A percentile compares a stretch with the other conserved stretches of the same genome.
These are phyloP conservation scores for Arthrinium phaeospermum DNA, from an alignment of 2,329 filamentous ascomycete genomes.

Conservation along the genomic window DNA sequence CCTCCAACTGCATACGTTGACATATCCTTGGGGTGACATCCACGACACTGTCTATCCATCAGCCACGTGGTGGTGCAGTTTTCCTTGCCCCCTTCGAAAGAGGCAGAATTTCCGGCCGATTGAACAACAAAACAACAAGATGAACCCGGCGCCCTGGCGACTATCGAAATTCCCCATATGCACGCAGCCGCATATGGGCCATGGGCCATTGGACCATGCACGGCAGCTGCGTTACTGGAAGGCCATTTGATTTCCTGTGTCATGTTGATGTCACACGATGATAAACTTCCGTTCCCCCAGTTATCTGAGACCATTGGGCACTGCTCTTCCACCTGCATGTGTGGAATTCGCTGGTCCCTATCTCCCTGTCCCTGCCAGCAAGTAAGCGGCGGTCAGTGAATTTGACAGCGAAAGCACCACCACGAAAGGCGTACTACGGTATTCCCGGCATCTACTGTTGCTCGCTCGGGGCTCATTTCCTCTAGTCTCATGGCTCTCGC, in stretches of 20 bases:
- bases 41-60: conserved; percentile 5
- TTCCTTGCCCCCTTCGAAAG: background rate
- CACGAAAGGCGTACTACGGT: background rate
- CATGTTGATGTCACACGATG: conserved; percentile 6
- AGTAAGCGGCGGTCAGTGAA: background rate
- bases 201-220: no score
- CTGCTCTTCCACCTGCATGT: background rate
- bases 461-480: background rate
- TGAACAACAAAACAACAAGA: background rate
- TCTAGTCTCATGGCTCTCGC: background rate
- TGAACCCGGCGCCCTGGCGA: background rate
- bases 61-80: conserved; percentile 6
- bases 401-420: background rate
- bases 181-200: background rate
- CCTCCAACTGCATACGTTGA: background rate
- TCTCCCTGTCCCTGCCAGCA: background rate
- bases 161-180: background rate
- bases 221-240: background rate
- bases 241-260: background rate
- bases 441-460: background rate
- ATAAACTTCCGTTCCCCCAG: conserved; percentile 5
- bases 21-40: background rate
- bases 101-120: background rate
- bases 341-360: background rate
- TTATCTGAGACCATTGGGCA: background rate